Evolutionary conservation across 106 monocot species (phyloP).

Genomic region (Xerophyta viscosa): DNA sequence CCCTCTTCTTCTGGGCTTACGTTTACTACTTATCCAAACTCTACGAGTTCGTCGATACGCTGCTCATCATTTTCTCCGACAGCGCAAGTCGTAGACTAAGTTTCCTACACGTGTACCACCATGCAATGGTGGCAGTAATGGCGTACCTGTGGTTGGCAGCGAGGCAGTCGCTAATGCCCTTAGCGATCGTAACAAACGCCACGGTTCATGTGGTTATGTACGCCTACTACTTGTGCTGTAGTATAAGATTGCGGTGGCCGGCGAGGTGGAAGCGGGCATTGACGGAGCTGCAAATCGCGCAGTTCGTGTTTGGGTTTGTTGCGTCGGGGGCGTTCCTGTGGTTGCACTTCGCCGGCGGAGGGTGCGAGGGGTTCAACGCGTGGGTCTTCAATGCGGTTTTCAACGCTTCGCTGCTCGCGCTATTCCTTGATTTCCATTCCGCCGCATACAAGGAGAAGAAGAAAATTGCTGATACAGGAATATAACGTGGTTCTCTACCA

Average conservation of each 20-base stretch:
- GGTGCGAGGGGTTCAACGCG: constrained; percentile 86
- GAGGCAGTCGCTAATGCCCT: constrained; percentile 65
- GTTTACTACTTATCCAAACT: constrained; percentile 96
- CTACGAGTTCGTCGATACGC: constrained; percentile 85
- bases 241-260: constrained; percentile 56
- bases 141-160: constrained; percentile 67
- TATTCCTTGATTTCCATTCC: constrained; percentile 73
- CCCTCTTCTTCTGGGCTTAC: constrained; percentile 90
- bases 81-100: constrained; percentile 30
- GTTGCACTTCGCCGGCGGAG: constrained; percentile 55
- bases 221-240: constrained; percentile 56
- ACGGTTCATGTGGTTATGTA: constrained; percentile 83
- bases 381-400: constrained; percentile 21
- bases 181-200: constrained; percentile 87
- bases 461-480: not conserved
- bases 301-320: constrained; percentile 69
- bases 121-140: constrained; percentile 71
- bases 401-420: constrained; percentile 62
- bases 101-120: constrained; percentile 97
- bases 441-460: constrained; percentile 21
- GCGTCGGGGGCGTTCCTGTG: constrained; percentile 54
- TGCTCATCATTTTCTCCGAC: constrained; percentile 57
- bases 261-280: constrained; percentile 66
- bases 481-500: not conserved
- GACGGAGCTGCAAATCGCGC: constrained; percentile 66